These are phyloP conservation scores for Metschnikowia gruessii DNA, from an alignment of 805 yeast genomes.

Conservation along the genomic window DNA sequence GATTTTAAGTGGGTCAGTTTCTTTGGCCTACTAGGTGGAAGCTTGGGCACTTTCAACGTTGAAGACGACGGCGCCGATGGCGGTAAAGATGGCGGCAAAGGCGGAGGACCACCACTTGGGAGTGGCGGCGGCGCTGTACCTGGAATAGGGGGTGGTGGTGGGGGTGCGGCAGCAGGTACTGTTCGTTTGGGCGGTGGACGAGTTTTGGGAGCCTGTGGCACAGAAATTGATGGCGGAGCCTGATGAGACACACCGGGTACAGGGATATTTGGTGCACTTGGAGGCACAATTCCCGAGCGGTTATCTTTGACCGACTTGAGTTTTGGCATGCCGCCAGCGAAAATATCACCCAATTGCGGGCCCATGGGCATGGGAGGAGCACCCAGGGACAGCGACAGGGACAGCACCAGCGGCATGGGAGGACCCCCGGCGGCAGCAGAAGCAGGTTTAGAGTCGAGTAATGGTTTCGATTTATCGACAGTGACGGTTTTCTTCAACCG, in stretches of 20 bases:
- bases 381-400: slow-evolving; percentile 9
- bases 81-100: slow-evolving; percentile 20
- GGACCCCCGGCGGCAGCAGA: slow-evolving; percentile 20
- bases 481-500: slow-evolving; percentile 42
- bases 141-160: slow-evolving; percentile 16
- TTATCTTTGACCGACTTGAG: slow-evolving; percentile 44
- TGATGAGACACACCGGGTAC: slow-evolving; percentile 3
- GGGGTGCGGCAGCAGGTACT: slow-evolving; percentile 18
- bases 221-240: slow-evolving; percentile 15
- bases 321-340: slow-evolving; percentile 80
- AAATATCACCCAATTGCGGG: slow-evolving; percentile 62
- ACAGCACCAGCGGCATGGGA: not conserved
- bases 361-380: slow-evolving; percentile 26
- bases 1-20: slow-evolving; percentile 36
- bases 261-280: slow-evolving; percentile 40
- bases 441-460: slow-evolving; percentile 42
- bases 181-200: slow-evolving; percentile 9
- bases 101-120: slow-evolving; percentile 25
- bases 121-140: slow-evolving; percentile 20
- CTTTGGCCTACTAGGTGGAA: slow-evolving; percentile 42
- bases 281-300: slow-evolving; percentile 35
- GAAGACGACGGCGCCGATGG: slow-evolving; percentile 10
- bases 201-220: slow-evolving; percentile 17
- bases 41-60: slow-evolving; percentile 26
- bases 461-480: slow-evolving; percentile 50